Percentiles rank a stretch among this genome's conserved stretches.
Evolutionary conservation across 2,329 filamentous ascomycete genomes (phyloP).

Genomic region (Colletotrichum sp.): DNA sequence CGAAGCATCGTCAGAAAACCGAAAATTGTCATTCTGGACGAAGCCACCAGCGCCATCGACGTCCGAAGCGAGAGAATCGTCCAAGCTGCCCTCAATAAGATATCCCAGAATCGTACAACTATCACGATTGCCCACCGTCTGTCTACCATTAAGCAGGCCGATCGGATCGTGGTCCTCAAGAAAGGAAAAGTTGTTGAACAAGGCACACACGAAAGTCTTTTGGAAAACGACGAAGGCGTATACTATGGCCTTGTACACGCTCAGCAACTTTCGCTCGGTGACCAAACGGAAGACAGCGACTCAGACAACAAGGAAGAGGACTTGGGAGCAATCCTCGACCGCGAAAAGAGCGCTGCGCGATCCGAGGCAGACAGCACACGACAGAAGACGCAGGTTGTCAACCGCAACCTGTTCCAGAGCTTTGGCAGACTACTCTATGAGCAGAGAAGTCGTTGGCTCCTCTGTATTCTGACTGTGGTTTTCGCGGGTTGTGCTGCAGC

Average conservation of each 20-base stretch:
- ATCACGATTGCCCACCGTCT: constrained; percentile 78
- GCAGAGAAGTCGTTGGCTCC: constrained; percentile 54
- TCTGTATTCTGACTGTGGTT: constrained; percentile 55
- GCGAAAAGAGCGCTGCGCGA: constrained; percentile 50
- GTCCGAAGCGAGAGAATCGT: constrained; percentile 63
- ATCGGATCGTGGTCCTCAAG: constrained; percentile 78
- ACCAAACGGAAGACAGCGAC: constrained; percentile 42
- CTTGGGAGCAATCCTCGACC: constrained; percentile 40
- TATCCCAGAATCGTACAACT: constrained; percentile 69
- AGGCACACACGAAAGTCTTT: constrained; percentile 76
- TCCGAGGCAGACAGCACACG: constrained; percentile 34
- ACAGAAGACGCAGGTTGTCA: constrained; percentile 36
- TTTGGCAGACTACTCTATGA: constrained; percentile 64
- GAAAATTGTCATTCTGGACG: constrained; percentile 75
- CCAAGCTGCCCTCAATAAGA: constrained; percentile 66
- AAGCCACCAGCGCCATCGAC: constrained; percentile 73
- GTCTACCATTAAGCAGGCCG: constrained; percentile 77
- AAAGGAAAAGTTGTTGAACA: constrained; percentile 74
- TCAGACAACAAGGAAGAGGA: constrained; percentile 45
- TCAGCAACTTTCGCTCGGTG: constrained; percentile 62
- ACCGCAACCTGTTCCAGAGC: constrained; percentile 53
- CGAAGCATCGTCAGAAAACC: constrained; percentile 76
- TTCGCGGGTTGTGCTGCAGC: constrained; percentile 49
- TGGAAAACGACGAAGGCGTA: constrained; percentile 63
- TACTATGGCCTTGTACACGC: constrained; percentile 73